Evolutionary conservation across 1,284 basidiomycete genomes (phyloP).

Genomic region (Volvariella surrecta): DNA sequence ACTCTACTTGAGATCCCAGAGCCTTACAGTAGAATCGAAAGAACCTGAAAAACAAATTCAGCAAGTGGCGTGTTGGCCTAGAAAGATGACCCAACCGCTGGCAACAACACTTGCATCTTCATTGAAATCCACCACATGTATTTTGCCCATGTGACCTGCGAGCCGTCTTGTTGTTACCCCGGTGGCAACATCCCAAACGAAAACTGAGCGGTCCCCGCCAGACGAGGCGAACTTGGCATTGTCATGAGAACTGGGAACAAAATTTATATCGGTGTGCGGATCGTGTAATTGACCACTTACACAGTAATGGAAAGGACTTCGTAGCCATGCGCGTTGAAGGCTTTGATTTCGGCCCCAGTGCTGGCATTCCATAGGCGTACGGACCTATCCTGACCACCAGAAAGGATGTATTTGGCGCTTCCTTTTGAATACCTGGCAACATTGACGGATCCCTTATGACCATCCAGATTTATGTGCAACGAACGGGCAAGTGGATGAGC

Average conservation of each 20-base stretch:
- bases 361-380: conserved; percentile 89
- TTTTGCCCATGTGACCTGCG: conserved; percentile 83
- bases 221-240: conserved; percentile 92
- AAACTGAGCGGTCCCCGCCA: conserved; percentile 89
- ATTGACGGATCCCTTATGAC: conserved; percentile 77
- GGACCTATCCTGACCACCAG: conserved; percentile 86
- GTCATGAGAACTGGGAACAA: conserved; percentile 65
- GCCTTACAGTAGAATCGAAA: conserved; percentile 78
- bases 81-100: conserved; percentile 48
- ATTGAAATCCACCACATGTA: conserved; percentile 88
- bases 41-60: conserved; percentile 44
- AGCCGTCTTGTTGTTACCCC: conserved; percentile 79
- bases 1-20: conserved; percentile 80
- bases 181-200: conserved; percentile 92
- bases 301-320: conserved; percentile 88
- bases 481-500: conserved; percentile 48
- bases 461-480: conserved; percentile 49
- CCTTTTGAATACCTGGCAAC: conserved; percentile 84
- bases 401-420: conserved; percentile 79
- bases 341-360: conserved; percentile 81
- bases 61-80: background rate
- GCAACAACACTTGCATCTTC: conserved; percentile 79
- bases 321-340: conserved; percentile 87
- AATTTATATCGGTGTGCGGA: conserved; percentile 3
- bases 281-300: conserved; percentile 38